phyloP scores from a whole-genome alignment of 1,284 basidiomycete genomes.

The Boletus smithii region DNA sequence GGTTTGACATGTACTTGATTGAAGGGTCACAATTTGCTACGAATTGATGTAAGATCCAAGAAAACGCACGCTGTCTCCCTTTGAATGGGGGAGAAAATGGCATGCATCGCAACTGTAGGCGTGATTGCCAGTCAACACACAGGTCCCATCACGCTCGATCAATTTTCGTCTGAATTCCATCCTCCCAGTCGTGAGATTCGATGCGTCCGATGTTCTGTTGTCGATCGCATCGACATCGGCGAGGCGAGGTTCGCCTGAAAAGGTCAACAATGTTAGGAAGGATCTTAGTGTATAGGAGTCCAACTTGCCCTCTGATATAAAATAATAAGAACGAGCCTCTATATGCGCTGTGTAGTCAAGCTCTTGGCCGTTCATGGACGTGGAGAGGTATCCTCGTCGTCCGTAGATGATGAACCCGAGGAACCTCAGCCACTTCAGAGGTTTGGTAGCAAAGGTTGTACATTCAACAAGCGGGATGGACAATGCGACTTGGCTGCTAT shows the following conservation, averaged over 20 bases:
- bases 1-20: not conserved
- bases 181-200: not conserved
- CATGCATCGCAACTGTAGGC: not conserved
- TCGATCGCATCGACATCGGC: not conserved
- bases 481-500: too few species aligned
- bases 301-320: not conserved
- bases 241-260: not conserved
- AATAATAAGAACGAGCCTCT: not conserved
- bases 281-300: not conserved
- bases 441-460: too few species aligned
- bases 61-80: not conserved
- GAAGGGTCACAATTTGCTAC: not conserved
- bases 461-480: too few species aligned
- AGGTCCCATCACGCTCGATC: too few species aligned
- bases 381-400: too few species aligned
- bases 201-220: not conserved
- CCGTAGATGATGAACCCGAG: too few species aligned
- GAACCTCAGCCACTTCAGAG: too few species aligned
- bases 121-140: not conserved
- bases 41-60: not conserved
- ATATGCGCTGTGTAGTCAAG: not conserved
- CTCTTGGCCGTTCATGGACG: too few species aligned
- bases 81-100: not conserved
- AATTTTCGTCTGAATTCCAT: not conserved
- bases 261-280: not conserved